A percentile compares a stretch with the other conserved stretches of the same genome.
phyloP scores from a whole-genome alignment of 1,139 yeast genomes.

The Suhomyces ambrosiae region DNA sequence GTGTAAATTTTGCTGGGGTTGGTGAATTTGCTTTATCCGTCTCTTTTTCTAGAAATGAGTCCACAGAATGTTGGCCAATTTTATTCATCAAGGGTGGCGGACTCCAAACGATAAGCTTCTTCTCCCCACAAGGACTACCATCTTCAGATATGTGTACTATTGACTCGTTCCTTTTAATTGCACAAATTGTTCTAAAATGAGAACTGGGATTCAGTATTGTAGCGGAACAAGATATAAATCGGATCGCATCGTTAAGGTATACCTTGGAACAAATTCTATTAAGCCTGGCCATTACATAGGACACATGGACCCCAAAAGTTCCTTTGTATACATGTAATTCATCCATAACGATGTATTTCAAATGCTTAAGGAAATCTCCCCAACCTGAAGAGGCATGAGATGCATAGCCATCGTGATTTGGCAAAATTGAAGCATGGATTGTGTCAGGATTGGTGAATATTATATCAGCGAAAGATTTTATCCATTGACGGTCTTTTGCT shows the following conservation, averaged over 20 bases:
- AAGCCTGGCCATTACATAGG: constrained; percentile 78
- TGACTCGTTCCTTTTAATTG: constrained; percentile 46
- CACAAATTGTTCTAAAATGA: constrained; percentile 75
- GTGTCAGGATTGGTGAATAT: constrained; percentile 95
- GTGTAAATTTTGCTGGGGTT: constrained; percentile 26
- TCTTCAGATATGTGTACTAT: constrained; percentile 65
- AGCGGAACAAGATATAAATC: constrained; percentile 90
- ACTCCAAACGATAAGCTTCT: constrained; percentile 78
- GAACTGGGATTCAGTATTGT: constrained; percentile 72
- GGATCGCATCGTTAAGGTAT: constrained; percentile 29
- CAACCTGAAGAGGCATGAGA: constrained; percentile 44
- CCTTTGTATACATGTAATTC: constrained; percentile 90
- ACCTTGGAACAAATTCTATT: constrained; percentile 53
- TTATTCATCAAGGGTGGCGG: constrained; percentile 69
- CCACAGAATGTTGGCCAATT: constrained; percentile 35
- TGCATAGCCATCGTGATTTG: constrained; percentile 52
- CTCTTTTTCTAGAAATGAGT: neutral
- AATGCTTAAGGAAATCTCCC: constrained; percentile 63
- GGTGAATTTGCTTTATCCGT: neutral
- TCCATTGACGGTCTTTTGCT: constrained; percentile 46
- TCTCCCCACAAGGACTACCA: constrained; percentile 86
- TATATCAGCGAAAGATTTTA: constrained; percentile 68
- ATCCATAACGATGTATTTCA: constrained; percentile 81
- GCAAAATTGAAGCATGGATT: constrained; percentile 81
- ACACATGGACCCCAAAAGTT: constrained; percentile 89